Percentiles rank a stretch among this genome's conserved stretches.
Evolutionary conservation across 805 yeast species (phyloP).

Genomic region (Komagataella pastoris): DNA sequence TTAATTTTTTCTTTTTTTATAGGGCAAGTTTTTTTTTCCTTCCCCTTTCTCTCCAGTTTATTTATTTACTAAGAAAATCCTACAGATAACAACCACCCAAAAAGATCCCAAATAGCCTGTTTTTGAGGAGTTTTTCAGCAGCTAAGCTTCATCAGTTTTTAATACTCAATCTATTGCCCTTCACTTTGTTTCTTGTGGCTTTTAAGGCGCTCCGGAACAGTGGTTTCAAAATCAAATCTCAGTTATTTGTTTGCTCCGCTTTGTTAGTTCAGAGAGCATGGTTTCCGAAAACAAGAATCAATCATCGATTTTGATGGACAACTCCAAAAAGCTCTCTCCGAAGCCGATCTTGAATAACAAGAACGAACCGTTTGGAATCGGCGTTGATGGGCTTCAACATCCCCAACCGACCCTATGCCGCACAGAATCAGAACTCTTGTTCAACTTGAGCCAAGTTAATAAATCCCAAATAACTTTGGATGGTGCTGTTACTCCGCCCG

Average conservation of each 20-base stretch:
- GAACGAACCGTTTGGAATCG: neutral
- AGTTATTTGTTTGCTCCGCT: neutral
- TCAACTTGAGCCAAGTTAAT: neutral
- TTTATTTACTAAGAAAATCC: neutral
- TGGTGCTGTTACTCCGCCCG: neutral
- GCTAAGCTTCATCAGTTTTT: neutral
- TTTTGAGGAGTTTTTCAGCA: neutral
- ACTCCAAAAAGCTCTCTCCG: neutral
- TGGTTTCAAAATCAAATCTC: neutral
- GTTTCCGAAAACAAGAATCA: neutral
- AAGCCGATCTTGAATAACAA: neutral
- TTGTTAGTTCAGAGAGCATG: neutral
- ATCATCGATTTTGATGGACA: neutral
- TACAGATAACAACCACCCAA: neutral
- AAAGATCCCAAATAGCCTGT: neutral
- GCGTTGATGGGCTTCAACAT: neutral
- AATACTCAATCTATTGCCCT: neutral
- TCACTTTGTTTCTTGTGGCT: neutral
- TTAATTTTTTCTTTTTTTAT: too few relatives aligned
- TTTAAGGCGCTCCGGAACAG: neutral
- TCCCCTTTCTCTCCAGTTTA: neutral
- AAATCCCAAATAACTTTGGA: neutral
- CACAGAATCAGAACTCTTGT: neutral
- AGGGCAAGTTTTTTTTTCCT: neutral
- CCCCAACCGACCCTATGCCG: conserved; percentile 1